Conservation (phyloP, 495 filamentous ascomycete species). For the Penicillium fimorum region DNA sequence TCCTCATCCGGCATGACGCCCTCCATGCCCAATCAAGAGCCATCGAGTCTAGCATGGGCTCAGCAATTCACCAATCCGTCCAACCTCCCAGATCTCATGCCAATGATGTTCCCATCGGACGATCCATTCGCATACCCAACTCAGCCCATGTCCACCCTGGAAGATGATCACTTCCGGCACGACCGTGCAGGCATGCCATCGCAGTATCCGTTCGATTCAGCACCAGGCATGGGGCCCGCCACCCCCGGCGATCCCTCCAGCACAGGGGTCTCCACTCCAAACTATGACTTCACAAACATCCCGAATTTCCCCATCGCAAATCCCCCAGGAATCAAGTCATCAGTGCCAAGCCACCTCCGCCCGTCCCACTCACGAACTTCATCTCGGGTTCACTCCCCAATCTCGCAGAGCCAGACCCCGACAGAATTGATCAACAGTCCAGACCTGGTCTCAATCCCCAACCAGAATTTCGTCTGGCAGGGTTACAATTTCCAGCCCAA, state of each 20-base stretch:
- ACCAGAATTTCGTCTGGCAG: conserved; percentile 48
- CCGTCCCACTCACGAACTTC: conserved; percentile 24
- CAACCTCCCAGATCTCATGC: conserved; percentile 69
- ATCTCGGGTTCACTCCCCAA: conserved; percentile 37
- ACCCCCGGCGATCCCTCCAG: conserved; percentile 20
- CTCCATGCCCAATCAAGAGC: conserved; percentile 26
- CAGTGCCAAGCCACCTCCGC: conserved; percentile 31
- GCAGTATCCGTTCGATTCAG: conserved; percentile 19
- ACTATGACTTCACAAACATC: conserved; percentile 34
- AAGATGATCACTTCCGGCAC: conserved; percentile 50
- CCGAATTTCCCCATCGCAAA: conserved; percentile 26
- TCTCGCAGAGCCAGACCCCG: conserved; percentile 35
- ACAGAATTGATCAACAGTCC: conserved; percentile 41
- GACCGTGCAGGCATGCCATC: conserved; percentile 21
- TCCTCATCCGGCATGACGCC: conserved; percentile 14
- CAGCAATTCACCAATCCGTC: conserved; percentile 35
- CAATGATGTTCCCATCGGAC: conserved; percentile 88
- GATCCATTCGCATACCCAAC: conserved; percentile 91
- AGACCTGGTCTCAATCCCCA: conserved; percentile 47
- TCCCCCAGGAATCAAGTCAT: conserved; percentile 24
- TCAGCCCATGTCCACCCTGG: conserved; percentile 70
- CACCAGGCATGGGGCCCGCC: conserved; percentile 19
- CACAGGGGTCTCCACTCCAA: conserved; percentile 26
- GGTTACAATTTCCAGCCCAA: conserved; percentile 40
- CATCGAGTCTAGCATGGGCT: conserved; percentile 27